Evolutionary conservation across 768 basidiomycete genomes (phyloP).

Genomic region (Suillus weaverae): DNA sequence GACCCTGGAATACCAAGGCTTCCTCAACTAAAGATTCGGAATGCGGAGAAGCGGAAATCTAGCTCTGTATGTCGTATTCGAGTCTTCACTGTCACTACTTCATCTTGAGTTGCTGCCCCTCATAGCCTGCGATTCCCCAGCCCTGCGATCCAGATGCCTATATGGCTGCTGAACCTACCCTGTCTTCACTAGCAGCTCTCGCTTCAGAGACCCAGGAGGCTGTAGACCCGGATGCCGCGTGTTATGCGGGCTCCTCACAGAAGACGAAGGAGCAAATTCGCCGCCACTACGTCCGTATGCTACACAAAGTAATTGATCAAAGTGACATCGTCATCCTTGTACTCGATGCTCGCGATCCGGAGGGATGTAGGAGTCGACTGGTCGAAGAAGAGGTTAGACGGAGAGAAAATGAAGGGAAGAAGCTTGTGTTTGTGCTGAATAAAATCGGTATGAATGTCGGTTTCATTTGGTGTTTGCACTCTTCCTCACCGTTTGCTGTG

Average conservation of each 20-base stretch:
- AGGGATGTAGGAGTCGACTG: conserved; percentile 86
- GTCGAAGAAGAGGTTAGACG: conserved; percentile 93
- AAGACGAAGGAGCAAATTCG: conserved; percentile 73
- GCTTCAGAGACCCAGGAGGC: conserved; percentile 32
- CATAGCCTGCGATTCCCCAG: conserved; percentile 23
- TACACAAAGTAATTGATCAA: conserved; percentile 92
- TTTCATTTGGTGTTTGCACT: conserved; percentile 10
- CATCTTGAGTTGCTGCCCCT: not conserved
- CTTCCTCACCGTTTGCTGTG: not conserved
- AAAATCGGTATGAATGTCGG: conserved; percentile 73
- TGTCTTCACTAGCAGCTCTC: conserved; percentile 57
- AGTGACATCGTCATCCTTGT: conserved; percentile 89
- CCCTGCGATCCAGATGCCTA: conserved; percentile 52
- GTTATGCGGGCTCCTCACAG: conserved; percentile 27
- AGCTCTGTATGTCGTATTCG: conserved; percentile 36
- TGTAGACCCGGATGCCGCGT: conserved; percentile 29
- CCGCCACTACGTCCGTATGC: conserved; percentile 70
- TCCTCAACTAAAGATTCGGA: conserved; percentile 64
- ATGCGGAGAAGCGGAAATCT: conserved; percentile 49
- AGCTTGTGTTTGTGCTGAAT: conserved; percentile 91
- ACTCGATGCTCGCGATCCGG: conserved; percentile 92
- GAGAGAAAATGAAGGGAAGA: conserved; percentile 86
- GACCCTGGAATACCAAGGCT: conserved; percentile 88
- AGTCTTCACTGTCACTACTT: conserved; percentile 4
- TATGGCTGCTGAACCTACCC: conserved; percentile 75